Conservation (phyloP, 2,329 filamentous ascomycete species). For the Diaporthe sp. region DNA sequence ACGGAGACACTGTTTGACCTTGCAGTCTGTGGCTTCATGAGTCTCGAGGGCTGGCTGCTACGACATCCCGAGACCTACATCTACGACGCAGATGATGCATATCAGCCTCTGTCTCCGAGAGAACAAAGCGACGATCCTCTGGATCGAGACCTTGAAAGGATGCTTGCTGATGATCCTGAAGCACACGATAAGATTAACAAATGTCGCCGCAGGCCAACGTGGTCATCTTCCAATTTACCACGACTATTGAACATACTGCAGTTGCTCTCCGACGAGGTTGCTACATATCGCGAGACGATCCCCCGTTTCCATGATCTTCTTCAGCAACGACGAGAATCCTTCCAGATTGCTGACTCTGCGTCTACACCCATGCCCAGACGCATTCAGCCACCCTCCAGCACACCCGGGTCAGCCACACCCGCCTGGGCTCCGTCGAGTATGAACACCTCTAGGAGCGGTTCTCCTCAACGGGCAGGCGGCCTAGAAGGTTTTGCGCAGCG, state of each 20-base stretch:
- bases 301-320: slow-evolving; percentile 81
- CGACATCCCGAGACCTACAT: slow-evolving; percentile 76
- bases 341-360: slow-evolving; percentile 70
- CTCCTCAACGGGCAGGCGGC: slow-evolving; percentile 66
- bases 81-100: slow-evolving; percentile 62
- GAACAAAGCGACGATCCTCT: slow-evolving; percentile 51
- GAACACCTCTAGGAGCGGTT: slow-evolving; percentile 62
- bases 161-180: slow-evolving; percentile 52
- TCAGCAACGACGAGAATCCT: slow-evolving; percentile 74
- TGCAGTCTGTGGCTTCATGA: slow-evolving; percentile 86
- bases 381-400: slow-evolving; percentile 43
- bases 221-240: slow-evolving; percentile 63
- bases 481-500: slow-evolving; percentile 75
- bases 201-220: slow-evolving; percentile 68
- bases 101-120: slow-evolving; percentile 36
- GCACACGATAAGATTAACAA: slow-evolving; percentile 62
- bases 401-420: slow-evolving; percentile 46
- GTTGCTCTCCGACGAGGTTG: slow-evolving; percentile 72
- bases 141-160: slow-evolving; percentile 21
- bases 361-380: slow-evolving; percentile 48
- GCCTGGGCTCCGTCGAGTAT: slow-evolving; percentile 57
- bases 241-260: slow-evolving; percentile 71
- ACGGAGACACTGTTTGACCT: slow-evolving; percentile 88
- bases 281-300: slow-evolving; percentile 72
- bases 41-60: slow-evolving; percentile 91